phyloP scores from a whole-genome alignment of 1,139 yeast genomes.

The Petasospora fabianii region DNA sequence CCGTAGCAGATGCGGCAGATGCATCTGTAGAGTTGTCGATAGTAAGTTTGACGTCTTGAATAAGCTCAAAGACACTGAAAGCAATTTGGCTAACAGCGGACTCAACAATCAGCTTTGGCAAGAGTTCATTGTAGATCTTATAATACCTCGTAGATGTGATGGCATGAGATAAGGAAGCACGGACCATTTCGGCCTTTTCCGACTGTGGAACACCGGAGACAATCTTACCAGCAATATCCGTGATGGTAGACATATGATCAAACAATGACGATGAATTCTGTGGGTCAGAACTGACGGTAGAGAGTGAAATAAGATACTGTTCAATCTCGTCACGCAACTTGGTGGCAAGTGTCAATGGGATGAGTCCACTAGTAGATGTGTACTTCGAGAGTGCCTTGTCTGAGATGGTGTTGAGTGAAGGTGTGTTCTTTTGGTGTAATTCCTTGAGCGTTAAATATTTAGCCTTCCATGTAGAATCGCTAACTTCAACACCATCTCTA shows the following conservation, averaged over 20 bases:
- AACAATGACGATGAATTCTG: constrained; percentile 41
- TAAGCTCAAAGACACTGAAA: constrained; percentile 68
- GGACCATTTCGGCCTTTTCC: constrained; percentile 38
- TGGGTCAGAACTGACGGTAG: constrained; percentile 4
- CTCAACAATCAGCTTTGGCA: constrained; percentile 73
- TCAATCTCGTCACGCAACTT: constrained; percentile 20
- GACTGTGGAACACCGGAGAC: constrained; percentile 42
- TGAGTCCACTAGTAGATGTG: constrained; percentile 20
- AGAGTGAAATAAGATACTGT: constrained; percentile 15
- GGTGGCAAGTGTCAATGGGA: constrained; percentile 20
- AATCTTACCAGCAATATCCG: constrained; percentile 47
- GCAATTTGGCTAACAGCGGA: constrained; percentile 76
- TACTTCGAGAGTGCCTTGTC: constrained; percentile 9
- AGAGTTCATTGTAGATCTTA: constrained; percentile 55
- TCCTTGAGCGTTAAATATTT: constrained; percentile 25
- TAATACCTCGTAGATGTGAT: constrained; percentile 78
- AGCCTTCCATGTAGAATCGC: constrained; percentile 15
- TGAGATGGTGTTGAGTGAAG: constrained; percentile 11
- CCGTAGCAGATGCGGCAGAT: constrained; percentile 1
- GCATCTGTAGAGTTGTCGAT: constrained; percentile 7
- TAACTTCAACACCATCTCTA: constrained; percentile 4
- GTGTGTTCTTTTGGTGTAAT: constrained; percentile 19
- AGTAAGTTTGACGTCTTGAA: constrained; percentile 51
- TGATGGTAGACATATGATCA: constrained; percentile 50
- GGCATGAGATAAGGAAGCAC: constrained; percentile 72